Evolutionary conservation across 108 stramenopile species (phyloP).

Genomic region (Pseudonitzschia multistriata): DNA sequence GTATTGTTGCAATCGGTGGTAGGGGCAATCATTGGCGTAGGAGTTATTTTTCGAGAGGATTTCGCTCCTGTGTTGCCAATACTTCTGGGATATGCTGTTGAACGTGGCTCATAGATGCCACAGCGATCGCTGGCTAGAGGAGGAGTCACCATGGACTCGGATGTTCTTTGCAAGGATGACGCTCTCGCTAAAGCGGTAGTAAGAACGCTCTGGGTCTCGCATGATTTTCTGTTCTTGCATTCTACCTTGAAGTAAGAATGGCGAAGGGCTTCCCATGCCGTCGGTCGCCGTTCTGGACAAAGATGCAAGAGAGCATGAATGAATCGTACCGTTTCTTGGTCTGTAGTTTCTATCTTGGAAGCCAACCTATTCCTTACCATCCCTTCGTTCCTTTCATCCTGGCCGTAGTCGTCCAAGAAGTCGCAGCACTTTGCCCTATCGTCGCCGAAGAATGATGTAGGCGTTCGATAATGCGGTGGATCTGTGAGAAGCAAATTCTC

Average conservation of each 20-base stretch:
- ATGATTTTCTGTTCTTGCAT: not conserved
- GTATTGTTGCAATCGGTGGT: not conserved
- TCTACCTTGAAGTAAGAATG: conserved; percentile 58
- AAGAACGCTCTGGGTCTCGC: not conserved
- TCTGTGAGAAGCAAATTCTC: conserved; percentile 50
- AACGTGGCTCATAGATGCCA: too few relatives aligned
- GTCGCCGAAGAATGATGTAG: too few relatives aligned
- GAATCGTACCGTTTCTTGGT: conserved; percentile 52
- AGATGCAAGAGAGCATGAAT: conserved; percentile 39
- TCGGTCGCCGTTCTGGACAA: conserved; percentile 75
- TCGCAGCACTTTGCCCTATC: not conserved
- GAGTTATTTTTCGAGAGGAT: too few relatives aligned
- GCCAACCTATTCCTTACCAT: not conserved
- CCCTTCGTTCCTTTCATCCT: not conserved
- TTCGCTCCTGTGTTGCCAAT: too few relatives aligned
- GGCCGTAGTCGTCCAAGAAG: not conserved
- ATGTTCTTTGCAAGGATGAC: too few relatives aligned
- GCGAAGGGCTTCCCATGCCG: conserved; percentile 57
- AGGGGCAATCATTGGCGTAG: too few relatives aligned
- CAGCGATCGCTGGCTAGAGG: too few relatives aligned
- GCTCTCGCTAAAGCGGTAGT: not conserved
- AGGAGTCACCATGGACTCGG: too few relatives aligned
- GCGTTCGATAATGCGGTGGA: not conserved
- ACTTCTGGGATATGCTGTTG: too few relatives aligned
- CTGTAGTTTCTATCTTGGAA: conserved; percentile 13